These are phyloP conservation scores for Ceratobasidium sp. DNA, from an alignment of 1,284 basidiomycete species.

Conservation along the genomic window DNA sequence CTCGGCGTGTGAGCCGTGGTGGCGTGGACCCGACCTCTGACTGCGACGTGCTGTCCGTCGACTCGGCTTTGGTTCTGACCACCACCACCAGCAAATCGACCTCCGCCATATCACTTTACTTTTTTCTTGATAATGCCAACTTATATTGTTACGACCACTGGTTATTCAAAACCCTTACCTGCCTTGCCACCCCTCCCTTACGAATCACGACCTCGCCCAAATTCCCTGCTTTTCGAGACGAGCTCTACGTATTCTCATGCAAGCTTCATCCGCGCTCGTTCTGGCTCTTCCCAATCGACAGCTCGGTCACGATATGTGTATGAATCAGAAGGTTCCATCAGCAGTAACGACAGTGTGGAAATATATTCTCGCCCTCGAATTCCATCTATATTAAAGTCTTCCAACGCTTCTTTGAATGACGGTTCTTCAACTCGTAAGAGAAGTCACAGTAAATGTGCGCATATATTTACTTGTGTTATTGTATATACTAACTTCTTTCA, in stretches of 20 bases:
- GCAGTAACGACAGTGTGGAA: not conserved
- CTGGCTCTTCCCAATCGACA: not conserved
- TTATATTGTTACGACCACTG: not conserved
- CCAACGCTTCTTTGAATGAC: not conserved
- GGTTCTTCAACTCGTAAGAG: not conserved
- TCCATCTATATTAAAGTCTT: conserved; percentile 6
- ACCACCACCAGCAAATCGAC: not conserved
- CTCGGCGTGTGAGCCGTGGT: conserved; percentile 12
- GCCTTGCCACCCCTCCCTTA: not conserved
- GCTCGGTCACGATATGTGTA: not conserved
- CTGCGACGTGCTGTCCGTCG: conserved; percentile 14
- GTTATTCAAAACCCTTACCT: not conserved
- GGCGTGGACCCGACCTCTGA: conserved; percentile 5
- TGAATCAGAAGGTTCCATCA: conserved; percentile 8
- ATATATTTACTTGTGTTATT: not conserved
- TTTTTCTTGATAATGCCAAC: not conserved
- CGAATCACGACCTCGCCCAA: not conserved
- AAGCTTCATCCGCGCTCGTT: not conserved
- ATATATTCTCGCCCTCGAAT: not conserved
- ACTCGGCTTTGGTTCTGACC: conserved; percentile 2
- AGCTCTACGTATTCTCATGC: not conserved
- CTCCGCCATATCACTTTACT: not conserved
- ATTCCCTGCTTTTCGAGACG: not conserved
- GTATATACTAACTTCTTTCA: not conserved
- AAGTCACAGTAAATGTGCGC: conserved; percentile 6